Base-by-base conservation (phyloP, 2,329 filamentous ascomycete genomes). In the Huntiella decipiens region DNA sequence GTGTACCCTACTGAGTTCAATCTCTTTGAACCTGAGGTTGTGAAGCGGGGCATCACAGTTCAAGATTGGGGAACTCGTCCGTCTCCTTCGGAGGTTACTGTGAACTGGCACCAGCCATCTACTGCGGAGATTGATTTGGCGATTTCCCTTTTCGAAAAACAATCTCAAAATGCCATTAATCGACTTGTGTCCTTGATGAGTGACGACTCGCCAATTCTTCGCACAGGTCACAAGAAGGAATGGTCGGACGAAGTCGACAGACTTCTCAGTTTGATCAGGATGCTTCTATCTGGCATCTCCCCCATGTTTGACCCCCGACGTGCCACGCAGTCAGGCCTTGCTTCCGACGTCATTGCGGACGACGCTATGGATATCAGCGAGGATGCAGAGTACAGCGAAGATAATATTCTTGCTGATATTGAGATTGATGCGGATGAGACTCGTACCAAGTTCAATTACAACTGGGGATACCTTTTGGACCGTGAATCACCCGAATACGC, bases 181-280 rank as follows among this genome's bases (percentile, higher is more conserved):
- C 77, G 84, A 51, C 64, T 98, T 10, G 73, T 75, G 51, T 73
- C 79, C 5, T 70, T 98, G n/a, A 92, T 85, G 56, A 79, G 82
- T 51, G 78, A 84, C 39, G 73, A 80, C 33, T 80, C 86, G 1
- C 79, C 77, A 2, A 79, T 96, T 45, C 92, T 86, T 60, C 75
- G 88, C 47, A 88, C 87, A 53, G 91, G 91, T 34, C 94, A 88
- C 59, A 92, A 93, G 54, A 98, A 96, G 61, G 88, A 95, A 55
- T 98, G 91, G 91, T 95, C 88, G 0, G 91, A 98, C 58, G 92
- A 98, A 59, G 80, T 96, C 22, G 88, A 86, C 2, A 71, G 91
- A 46, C 85, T 94, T 53, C 70, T 98, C 47, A 83, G 88, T 10
- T 78, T 95, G 44, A 68, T 98, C 11, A 73, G 88, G 28, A 70